Conservation (phyloP, 140 eudicot species). For the Flaveria floridana region DNA sequence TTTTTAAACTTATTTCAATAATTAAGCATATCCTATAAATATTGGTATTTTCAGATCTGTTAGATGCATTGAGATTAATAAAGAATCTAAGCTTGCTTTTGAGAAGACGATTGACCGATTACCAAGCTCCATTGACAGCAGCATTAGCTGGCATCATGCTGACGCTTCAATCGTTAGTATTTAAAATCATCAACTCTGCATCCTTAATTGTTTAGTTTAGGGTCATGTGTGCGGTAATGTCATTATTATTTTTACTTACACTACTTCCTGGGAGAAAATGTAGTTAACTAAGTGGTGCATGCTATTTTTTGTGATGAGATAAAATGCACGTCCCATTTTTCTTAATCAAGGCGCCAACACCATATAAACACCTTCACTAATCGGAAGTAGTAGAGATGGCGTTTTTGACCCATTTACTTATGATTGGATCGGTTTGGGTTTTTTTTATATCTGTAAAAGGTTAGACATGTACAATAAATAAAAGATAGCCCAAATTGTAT, state of each 20-base stretch:
- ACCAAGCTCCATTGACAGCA: slow-evolving; percentile 59
- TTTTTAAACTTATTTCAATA: slow-evolving; percentile 1
- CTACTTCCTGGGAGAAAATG: slow-evolving; percentile 3
- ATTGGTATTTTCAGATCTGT: slow-evolving; percentile 56
- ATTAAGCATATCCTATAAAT: slow-evolving; percentile 2
- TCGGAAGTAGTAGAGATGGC: background rate
- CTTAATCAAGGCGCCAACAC: background rate
- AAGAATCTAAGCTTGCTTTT: slow-evolving; percentile 78
- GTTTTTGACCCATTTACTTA: background rate
- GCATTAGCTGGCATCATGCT: slow-evolving; percentile 95
- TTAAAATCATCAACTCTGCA: slow-evolving; percentile 9
- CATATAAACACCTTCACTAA: background rate
- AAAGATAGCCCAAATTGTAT: background rate
- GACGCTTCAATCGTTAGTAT: slow-evolving; percentile 73
- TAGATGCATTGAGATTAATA: slow-evolving; percentile 86
- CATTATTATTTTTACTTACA: slow-evolving; percentile 16
- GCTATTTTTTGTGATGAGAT: slow-evolving; percentile 3
- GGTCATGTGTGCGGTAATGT: slow-evolving; percentile 11
- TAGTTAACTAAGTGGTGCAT: background rate
- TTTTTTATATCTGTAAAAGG: background rate
- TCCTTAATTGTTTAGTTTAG: slow-evolving; percentile 19
- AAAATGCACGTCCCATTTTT: background rate
- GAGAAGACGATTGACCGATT: slow-evolving; percentile 85
- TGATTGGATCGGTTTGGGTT: background rate
- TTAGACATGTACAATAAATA: background rate